Evolutionary conservation across 345 rosid species (phyloP), one percentile per base, ranked within the genome.

Genomic region (Barbarea vulgaris): DNA sequence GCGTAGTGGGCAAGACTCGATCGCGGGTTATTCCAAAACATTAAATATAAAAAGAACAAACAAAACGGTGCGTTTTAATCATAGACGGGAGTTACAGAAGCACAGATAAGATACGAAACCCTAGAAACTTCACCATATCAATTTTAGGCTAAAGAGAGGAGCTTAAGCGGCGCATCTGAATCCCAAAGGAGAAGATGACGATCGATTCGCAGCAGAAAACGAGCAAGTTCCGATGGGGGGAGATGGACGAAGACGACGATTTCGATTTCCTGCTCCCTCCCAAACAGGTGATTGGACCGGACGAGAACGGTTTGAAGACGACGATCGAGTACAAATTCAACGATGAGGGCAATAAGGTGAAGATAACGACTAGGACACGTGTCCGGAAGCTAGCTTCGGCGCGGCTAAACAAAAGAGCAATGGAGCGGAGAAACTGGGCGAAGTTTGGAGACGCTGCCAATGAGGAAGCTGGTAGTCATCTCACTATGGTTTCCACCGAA

Each of bases 401-500:
- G 1, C 79, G 88, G 33, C 87, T 85, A 24, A 87, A 84, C 72
- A 84, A 86, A 63, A 72, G 82, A 3, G 96, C 87, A 11, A 22
- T 85, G 28, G 94, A 87, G 87, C 67, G 93, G 25, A 75, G 94
- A 52, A 81, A 72, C 21, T 90, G 89, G 96, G 54, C 83, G 28
- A 88, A 86, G 83, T 90, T 93, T 42, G 98, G 96, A 1, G 94
- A 87, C 59, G 96, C 96, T 0, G 89, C 83, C 0, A 84, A 79
- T 39, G 91, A 89, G 64, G 92, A 87, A 3, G 89, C 84, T 55
- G 88, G 88, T 13, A 76, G 79, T 24, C 81, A 81, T 44, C 91
- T 91, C 65, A 91, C 95, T 24, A 84, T 87, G 91, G 89, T 85
- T 27, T 93, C 96, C 9, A 85, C 93, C 1, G 95, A 88, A 76